Evolutionary conservation across 306 rosid species (phyloP).

Genomic region (Benincasa hispida): DNA sequence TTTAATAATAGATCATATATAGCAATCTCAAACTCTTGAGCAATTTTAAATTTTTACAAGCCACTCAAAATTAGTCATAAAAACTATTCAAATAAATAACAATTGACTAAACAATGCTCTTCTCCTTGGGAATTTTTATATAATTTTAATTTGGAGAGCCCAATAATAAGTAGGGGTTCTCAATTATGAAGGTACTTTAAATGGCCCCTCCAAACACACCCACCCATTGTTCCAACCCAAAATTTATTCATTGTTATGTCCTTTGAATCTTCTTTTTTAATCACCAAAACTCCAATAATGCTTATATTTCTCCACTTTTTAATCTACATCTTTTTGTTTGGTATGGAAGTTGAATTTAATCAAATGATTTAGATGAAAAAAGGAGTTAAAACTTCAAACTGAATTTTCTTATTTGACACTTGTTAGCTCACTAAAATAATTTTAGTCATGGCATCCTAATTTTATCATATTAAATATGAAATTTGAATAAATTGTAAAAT

Average conservation of each 20-base stretch:
- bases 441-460: background rate
- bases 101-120: background rate
- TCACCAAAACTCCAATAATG: background rate
- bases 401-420: background rate
- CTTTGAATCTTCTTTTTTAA: background rate
- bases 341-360: background rate
- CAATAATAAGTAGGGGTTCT: background rate
- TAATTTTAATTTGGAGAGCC: background rate
- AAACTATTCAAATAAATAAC: background rate
- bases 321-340: background rate
- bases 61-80: background rate
- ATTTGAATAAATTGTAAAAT: background rate
- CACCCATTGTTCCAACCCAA: background rate
- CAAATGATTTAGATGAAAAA: background rate
- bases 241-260: background rate
- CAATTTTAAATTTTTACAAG: background rate
- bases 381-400: no score
- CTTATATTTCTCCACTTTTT: background rate
- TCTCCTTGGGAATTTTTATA: background rate
- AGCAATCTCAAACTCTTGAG: no score
- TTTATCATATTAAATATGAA: background rate
- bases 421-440: background rate
- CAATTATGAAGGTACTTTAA: background rate
- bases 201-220: background rate
- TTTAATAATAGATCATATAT: no score